These are phyloP conservation scores for Yamadazyma tumulicola DNA, from an alignment of 805 yeast species.

Conservation along the genomic window DNA sequence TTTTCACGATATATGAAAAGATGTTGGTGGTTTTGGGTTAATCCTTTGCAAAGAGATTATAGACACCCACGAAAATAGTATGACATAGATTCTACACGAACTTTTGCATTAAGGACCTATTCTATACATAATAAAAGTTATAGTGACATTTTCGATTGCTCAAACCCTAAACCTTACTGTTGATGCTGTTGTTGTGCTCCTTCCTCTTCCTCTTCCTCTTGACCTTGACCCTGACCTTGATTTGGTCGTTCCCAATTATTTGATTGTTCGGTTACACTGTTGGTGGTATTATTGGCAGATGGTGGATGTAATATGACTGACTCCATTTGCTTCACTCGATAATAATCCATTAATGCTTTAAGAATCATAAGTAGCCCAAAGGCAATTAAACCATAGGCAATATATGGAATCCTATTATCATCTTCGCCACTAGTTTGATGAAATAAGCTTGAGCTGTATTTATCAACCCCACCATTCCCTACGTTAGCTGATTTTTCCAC, in stretches of 20 bases:
- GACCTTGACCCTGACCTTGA: not conserved
- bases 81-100: not conserved
- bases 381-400: constrained; percentile 61
- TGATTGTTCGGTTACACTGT: constrained; percentile 14
- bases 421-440: constrained; percentile 11
- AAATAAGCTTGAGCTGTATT: constrained; percentile 25
- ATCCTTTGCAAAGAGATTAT: not conserved
- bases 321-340: constrained; percentile 76
- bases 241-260: constrained; percentile 5
- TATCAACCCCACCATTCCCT: constrained; percentile 25
- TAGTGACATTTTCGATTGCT: too few relatives aligned
- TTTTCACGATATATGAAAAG: constrained; percentile 92
- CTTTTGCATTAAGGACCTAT: too few relatives aligned
- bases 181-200: too few relatives aligned
- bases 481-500: constrained; percentile 25
- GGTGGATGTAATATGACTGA: constrained; percentile 42
- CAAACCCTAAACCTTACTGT: too few relatives aligned
- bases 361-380: constrained; percentile 64
- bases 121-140: too few relatives aligned
- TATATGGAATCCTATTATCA: constrained; percentile 38
- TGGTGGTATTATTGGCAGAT: constrained; percentile 1
- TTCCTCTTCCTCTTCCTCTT: not conserved
- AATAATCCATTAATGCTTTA: constrained; percentile 70
- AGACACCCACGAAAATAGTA: not conserved
- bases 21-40: constrained; percentile 59